Conservation (phyloP, 169 alveolate species). For the Plasmodium yoelii region DNA sequence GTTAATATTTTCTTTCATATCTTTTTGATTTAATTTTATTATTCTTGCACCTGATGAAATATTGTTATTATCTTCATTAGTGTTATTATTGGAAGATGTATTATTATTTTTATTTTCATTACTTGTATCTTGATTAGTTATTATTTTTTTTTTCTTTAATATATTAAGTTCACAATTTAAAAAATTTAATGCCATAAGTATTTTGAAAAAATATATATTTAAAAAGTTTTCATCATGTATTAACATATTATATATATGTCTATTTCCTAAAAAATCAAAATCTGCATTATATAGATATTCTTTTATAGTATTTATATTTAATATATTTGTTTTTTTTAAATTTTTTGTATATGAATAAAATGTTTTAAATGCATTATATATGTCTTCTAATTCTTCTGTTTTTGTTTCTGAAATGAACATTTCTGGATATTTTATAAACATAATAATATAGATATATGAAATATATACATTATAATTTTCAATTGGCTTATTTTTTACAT, state of each 20-base stretch:
- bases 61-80: not conserved
- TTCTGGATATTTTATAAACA: constrained; percentile 45
- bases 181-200: constrained; percentile 22
- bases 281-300: constrained; percentile 20
- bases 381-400: constrained; percentile 21
- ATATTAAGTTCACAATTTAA: constrained; percentile 17
- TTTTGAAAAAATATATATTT: constrained; percentile 34
- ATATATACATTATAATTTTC: constrained; percentile 22
- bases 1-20: constrained; percentile 2
- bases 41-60: not conserved
- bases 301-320: constrained; percentile 1
- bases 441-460: constrained; percentile 28
- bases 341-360: constrained; percentile 21
- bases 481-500: constrained; percentile 4
- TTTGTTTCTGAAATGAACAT: constrained; percentile 4
- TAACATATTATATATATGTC: constrained; percentile 37
- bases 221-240: constrained; percentile 35
- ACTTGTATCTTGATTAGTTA: not conserved
- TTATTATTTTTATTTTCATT: not conserved
- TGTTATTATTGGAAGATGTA: not conserved
- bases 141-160: not conserved
- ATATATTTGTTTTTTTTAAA: constrained; percentile 25
- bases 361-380: constrained; percentile 29
- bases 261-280: constrained; percentile 30
- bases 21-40: not conserved